Evolutionary conservation across 2,329 filamentous ascomycete species (phyloP).

Genomic region (Plenodomus lindquistii): DNA sequence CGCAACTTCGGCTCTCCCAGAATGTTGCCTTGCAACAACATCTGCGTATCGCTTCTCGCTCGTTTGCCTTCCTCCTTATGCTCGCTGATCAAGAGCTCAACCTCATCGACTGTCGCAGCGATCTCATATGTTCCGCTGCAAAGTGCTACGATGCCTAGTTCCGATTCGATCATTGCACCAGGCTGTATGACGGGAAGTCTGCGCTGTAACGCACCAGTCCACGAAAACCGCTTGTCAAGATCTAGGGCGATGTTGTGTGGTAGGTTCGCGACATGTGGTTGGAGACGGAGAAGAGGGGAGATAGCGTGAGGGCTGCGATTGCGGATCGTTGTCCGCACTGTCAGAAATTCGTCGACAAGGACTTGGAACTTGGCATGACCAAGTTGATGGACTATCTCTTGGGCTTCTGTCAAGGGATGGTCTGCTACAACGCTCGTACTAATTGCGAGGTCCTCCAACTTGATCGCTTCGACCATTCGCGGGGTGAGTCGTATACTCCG

Average conservation of each 20-base stretch:
- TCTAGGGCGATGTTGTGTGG: conserved; percentile 75
- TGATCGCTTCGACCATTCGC: conserved; percentile 82
- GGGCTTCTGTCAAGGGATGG: neutral
- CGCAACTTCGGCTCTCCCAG: conserved; percentile 45
- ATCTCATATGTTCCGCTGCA: conserved; percentile 84
- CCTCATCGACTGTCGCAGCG: conserved; percentile 79
- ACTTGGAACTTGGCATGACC: conserved; percentile 54
- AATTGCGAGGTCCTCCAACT: conserved; percentile 73
- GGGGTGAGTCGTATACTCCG: conserved; percentile 72
- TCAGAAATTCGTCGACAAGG: conserved; percentile 66
- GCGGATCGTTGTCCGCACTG: conserved; percentile 69
- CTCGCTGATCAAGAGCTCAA: conserved; percentile 53
- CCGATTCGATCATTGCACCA: conserved; percentile 62
- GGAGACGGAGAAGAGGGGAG: conserved; percentile 72
- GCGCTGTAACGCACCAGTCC: conserved; percentile 83
- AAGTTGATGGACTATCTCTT: conserved; percentile 36
- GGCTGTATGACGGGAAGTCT: conserved; percentile 66
- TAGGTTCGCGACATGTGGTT: conserved; percentile 76
- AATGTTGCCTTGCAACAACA: conserved; percentile 31
- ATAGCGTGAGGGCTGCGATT: conserved; percentile 74
- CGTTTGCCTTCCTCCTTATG: conserved; percentile 20
- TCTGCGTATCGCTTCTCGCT: conserved; percentile 28
- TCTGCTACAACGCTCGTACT: conserved; percentile 52
- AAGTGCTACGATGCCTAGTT: conserved; percentile 73
- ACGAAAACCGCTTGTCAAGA: conserved; percentile 77